Evolutionary conservation across 1,284 basidiomycete genomes (phyloP), one percentile per base, ranked within the genome.

Genomic region (Farysia itapuensis): DNA sequence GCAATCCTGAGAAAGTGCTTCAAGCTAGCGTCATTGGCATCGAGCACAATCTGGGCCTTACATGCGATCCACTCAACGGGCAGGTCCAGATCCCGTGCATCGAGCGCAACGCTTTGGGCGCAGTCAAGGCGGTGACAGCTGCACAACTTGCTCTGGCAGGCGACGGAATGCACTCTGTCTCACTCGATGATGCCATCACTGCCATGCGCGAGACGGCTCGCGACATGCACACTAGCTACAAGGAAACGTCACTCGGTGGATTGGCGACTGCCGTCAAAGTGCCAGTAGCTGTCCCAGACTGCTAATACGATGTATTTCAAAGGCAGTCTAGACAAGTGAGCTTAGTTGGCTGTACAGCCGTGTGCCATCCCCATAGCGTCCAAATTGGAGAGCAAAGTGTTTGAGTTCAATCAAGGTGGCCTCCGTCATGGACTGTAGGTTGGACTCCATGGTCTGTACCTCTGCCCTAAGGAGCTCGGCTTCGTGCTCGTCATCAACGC

Each of bases 21-120:
- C 79, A 92, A 82, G 93, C 93, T 13, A 93, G 93, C 31, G 94
- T 96, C 77, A 93, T 94, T 44, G 92, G 90, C 3, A 94, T 95
- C 54, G 78, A 79, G 79, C 71, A 75, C 42, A 70, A 70, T 36
- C 38, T 74, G 0, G 72, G 72, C 4, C 41, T 74, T 4, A 71
- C 72, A 1, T 71, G 69, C 40, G 70, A 70, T 31, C 65, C 65
- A 15, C 33, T 68, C 11, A 60, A 59, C 16, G 90, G 91, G 0
- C 82, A 92, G 8, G 90, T 94, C 0, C 91, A 96, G 77, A 89
- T 95, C 7, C 92, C 93, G 1, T 96, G 75, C 36, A 75, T 77
- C 84, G 89, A 91, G 77, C 82, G 89, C 18, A 92, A 91, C 71
- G 89, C 87, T 69, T 79, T 92, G 15, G 90, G 90, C 78, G 78